phyloP scores from a whole-genome alignment of 2,329 filamentous ascomycete species.

The Neofusicoccum sp. region DNA sequence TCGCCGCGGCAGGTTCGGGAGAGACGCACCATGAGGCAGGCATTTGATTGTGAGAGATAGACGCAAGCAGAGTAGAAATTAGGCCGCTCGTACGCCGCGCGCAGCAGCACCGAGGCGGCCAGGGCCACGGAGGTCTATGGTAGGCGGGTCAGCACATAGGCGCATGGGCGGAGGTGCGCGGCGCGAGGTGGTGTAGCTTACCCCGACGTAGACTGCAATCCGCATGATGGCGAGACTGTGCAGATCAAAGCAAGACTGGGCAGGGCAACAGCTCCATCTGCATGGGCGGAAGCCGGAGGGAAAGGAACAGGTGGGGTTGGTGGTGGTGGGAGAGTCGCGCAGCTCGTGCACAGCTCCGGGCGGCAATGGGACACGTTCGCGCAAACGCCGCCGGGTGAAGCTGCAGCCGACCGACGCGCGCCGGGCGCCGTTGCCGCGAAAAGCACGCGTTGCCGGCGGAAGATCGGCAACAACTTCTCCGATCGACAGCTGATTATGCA shows the following conservation, averaged over 20 bases:
- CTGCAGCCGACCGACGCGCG: conserved; percentile 3
- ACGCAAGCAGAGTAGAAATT: conserved; percentile 99
- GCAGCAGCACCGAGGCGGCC: conserved; percentile 78
- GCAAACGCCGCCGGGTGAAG: conserved; percentile 14
- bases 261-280: conserved; percentile 16
- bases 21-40: conserved; percentile 77
- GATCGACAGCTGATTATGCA: not conserved
- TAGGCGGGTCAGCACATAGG: not conserved
- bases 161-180: not conserved
- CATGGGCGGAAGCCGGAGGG: not conserved
- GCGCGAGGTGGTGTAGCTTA: conserved; percentile 12
- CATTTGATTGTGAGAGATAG: conserved; percentile 93
- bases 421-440: not conserved
- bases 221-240: conserved; percentile 17
- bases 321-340: conserved; percentile 1
- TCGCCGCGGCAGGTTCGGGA: conserved; percentile 6
- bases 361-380: conserved; percentile 17
- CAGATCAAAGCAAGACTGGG: conserved; percentile 3
- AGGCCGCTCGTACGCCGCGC: conserved; percentile 88
- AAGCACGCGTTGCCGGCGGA: not conserved
- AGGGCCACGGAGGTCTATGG: conserved; percentile 65
- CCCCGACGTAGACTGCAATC: conserved; percentile 18
- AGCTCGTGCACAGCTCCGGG: conserved; percentile 12
- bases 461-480: not conserved
- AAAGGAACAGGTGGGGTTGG: not conserved